Percentiles rank a stretch among this genome's conserved stretches.
Evolutionary conservation across 352 stramenopile genomes (phyloP).

Genomic region (Globisporangium camurandrum): DNA sequence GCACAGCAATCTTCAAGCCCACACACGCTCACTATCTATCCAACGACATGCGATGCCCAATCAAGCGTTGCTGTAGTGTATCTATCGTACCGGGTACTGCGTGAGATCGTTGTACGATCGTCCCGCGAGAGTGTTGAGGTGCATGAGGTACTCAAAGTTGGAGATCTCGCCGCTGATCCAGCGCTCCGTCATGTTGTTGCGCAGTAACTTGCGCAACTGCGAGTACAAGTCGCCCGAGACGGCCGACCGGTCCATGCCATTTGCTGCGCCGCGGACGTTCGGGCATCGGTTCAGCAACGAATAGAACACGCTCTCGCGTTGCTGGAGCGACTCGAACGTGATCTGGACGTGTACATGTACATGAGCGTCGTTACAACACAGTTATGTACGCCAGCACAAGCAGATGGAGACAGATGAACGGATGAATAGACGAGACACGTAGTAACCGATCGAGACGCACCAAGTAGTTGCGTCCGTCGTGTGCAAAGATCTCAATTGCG

Average conservation of each 20-base stretch:
- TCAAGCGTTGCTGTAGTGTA: no score
- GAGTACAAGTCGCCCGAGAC: constrained; percentile 50
- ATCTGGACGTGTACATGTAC: constrained; percentile 23
- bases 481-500: constrained; percentile 65
- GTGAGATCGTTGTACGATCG: constrained; percentile 97
- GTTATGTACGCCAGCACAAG: neutral
- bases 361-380: neutral
- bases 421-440: no score
- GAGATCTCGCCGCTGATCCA: constrained; percentile 67
- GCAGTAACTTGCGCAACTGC: constrained; percentile 54
- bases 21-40: neutral
- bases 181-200: constrained; percentile 73
- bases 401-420: no score
- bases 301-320: constrained; percentile 70
- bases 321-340: constrained; percentile 50
- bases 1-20: no score
- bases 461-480: constrained; percentile 69
- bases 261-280: constrained; percentile 57
- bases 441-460: constrained; percentile 19
- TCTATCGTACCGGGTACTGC: constrained; percentile 94
- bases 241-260: constrained; percentile 46
- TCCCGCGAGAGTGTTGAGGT: constrained; percentile 94
- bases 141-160: constrained; percentile 96
- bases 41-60: no score
- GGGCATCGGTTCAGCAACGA: constrained; percentile 62